Percentiles rank a stretch among this genome's conserved stretches.
These are phyloP conservation scores for Pavlovales sp. DNA, from an alignment of 208 protist genomes.

Conservation along the genomic window DNA sequence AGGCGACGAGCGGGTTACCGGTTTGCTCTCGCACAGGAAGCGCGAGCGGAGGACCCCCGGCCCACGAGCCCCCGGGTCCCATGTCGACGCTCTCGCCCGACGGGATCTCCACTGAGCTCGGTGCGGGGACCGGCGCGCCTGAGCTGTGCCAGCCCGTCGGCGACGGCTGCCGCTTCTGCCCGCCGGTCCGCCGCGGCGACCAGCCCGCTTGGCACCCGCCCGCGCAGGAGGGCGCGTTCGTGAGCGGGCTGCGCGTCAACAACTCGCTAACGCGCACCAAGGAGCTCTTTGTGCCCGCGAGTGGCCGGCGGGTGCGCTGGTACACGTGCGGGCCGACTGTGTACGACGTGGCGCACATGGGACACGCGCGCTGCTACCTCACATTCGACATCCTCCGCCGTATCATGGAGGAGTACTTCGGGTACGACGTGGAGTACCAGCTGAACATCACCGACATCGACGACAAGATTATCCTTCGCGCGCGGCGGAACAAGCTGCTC, in stretches of 20 bases:
- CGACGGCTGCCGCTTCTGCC: neutral
- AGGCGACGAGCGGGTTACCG: too few relatives aligned
- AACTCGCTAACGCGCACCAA: slow-evolving; percentile 23
- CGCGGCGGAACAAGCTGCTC: slow-evolving; percentile 50
- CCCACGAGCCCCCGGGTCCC: too few relatives aligned
- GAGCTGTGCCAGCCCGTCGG: neutral
- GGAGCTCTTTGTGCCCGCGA: neutral
- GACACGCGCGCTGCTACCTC: slow-evolving; percentile 71
- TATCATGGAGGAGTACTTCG: slow-evolving; percentile 60
- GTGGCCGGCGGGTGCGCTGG: neutral
- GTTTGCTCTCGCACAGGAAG: too few relatives aligned
- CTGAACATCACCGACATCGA: slow-evolving; percentile 79
- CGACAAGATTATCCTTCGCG: slow-evolving; percentile 73
- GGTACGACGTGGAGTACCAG: slow-evolving; percentile 56
- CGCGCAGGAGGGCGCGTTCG: neutral
- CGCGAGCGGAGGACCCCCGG: too few relatives aligned
- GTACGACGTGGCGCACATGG: slow-evolving; percentile 70
- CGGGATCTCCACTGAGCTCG: too few relatives aligned
- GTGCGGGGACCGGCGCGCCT: too few relatives aligned
- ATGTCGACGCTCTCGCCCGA: too few relatives aligned
- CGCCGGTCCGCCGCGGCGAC: neutral
- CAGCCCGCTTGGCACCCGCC: neutral
- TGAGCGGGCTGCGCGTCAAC: slow-evolving; percentile 1
- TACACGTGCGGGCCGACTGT: slow-evolving; percentile 75
- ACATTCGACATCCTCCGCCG: slow-evolving; percentile 71